phyloP scores from a whole-genome alignment of 768 basidiomycete genomes.

The Russula lepida region DNA sequence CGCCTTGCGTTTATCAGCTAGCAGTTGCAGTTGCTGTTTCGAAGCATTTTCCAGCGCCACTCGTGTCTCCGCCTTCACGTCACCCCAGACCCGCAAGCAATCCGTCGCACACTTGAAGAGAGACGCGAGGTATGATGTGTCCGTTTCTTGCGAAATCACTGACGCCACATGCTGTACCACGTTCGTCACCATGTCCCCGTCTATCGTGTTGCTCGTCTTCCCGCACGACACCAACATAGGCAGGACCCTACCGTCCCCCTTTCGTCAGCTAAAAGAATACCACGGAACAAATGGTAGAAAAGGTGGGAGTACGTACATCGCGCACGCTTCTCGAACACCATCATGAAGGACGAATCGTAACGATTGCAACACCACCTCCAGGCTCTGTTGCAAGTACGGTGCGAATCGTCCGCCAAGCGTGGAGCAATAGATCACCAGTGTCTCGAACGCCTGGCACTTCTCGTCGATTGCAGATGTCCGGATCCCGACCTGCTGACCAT shows the following conservation, averaged over 20 bases:
- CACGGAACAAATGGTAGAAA: neutral
- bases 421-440: constrained; percentile 72
- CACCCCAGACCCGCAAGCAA: constrained; percentile 50
- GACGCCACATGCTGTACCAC: constrained; percentile 52
- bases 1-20: constrained; percentile 61
- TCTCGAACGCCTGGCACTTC: constrained; percentile 83
- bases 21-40: constrained; percentile 55
- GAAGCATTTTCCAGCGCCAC: constrained; percentile 57
- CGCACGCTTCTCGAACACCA: constrained; percentile 71
- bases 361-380: constrained; percentile 65
- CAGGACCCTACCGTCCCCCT: constrained; percentile 43
- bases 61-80: constrained; percentile 42
- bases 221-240: constrained; percentile 65
- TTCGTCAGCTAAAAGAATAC: neutral
- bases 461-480: constrained; percentile 77
- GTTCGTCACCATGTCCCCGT: constrained; percentile 43
- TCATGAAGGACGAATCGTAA: constrained; percentile 78
- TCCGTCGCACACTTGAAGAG: constrained; percentile 66
- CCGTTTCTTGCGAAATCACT: constrained; percentile 62
- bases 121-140: constrained; percentile 69
- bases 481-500: constrained; percentile 69
- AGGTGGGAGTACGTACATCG: constrained; percentile 43
- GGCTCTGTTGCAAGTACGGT: constrained; percentile 60
- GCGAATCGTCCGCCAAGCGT: constrained; percentile 58
- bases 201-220: constrained; percentile 40